phyloP scores from a whole-genome alignment of 345 rosid genomes.

The Mallotus nudiflorus region DNA sequence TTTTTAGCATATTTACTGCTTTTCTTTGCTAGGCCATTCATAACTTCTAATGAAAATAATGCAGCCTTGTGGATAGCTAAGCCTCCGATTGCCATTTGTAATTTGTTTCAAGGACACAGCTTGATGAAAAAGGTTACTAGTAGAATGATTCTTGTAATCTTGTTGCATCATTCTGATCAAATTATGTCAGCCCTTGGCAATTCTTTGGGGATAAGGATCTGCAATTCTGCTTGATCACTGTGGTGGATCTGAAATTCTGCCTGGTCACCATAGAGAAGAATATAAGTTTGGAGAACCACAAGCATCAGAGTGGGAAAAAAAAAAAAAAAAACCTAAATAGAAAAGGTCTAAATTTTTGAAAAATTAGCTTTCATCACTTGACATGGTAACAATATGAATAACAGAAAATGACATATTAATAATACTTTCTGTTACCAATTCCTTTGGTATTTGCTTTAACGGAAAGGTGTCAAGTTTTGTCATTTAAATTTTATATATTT shows the following conservation, averaged over 20 bases:
- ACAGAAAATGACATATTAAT: too few relatives aligned
- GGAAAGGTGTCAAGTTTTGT: background rate
- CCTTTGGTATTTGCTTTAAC: background rate
- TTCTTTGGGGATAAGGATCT: background rate
- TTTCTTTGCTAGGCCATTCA: background rate
- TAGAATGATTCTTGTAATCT: too few relatives aligned
- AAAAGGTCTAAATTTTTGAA: background rate
- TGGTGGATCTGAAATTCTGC: background rate
- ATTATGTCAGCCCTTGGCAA: background rate
- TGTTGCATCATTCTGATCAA: background rate
- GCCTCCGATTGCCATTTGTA: background rate
- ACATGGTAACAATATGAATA: background rate
- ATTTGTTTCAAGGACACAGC: background rate
- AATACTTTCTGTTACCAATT: background rate
- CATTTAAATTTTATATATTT: background rate
- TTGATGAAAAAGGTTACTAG: too few relatives aligned
- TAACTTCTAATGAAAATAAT: too few relatives aligned
- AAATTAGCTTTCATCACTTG: background rate
- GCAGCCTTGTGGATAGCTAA: background rate
- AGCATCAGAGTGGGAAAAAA: too few relatives aligned
- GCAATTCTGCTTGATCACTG: background rate
- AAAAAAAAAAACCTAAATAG: background rate
- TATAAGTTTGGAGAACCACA: too few relatives aligned
- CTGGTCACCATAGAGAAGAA: background rate
- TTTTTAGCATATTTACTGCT: too few relatives aligned